Percentiles rank a stretch among this genome's conserved stretches.
phyloP scores from a whole-genome alignment of 208 protist species.

The Herpetomonas samuelpessoai region DNA sequence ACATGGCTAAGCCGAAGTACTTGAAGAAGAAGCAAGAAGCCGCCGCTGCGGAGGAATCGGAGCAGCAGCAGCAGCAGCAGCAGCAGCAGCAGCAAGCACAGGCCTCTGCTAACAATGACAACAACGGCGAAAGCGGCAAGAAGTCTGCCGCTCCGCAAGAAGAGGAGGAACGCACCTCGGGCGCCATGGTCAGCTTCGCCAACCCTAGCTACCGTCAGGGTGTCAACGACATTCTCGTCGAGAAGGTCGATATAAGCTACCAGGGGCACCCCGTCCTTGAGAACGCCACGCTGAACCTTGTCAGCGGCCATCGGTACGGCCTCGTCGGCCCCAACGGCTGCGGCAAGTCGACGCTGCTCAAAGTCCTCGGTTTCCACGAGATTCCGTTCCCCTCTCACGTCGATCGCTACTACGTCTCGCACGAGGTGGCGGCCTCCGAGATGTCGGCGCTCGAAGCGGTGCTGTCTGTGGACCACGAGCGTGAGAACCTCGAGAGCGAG shows the following conservation, averaged over 20 bases:
- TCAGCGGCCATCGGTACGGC: slow-evolving; percentile 81
- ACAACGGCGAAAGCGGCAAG: background rate
- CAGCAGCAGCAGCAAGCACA: slow-evolving; percentile 25
- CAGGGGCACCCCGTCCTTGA: slow-evolving; percentile 80
- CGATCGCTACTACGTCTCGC: slow-evolving; percentile 96
- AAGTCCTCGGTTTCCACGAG: slow-evolving; percentile 77
- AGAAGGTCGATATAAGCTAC: slow-evolving; percentile 89
- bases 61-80: slow-evolving; percentile 23
- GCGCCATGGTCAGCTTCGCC: slow-evolving; percentile 84
- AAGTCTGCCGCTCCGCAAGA: background rate
- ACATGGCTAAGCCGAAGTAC: slow-evolving; percentile 85
- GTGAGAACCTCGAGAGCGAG: slow-evolving; percentile 70
- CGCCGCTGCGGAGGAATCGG: slow-evolving; percentile 29
- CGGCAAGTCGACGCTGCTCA: slow-evolving; percentile 93
- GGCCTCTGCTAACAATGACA: slow-evolving; percentile 5
- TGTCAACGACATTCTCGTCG: slow-evolving; percentile 85
- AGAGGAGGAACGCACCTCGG: slow-evolving; percentile 41
- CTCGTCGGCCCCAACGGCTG: slow-evolving; percentile 91
- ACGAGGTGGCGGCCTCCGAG: slow-evolving; percentile 93
- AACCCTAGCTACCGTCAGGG: slow-evolving; percentile 79
- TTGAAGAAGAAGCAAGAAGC: slow-evolving; percentile 78
- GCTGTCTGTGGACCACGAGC: slow-evolving; percentile 81
- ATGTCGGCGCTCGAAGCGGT: slow-evolving; percentile 83
- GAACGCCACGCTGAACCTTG: slow-evolving; percentile 85
- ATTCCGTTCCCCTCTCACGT: slow-evolving; percentile 94